Percentiles rank a stretch among this genome's conserved stretches.
phyloP scores from a whole-genome alignment of 768 basidiomycete genomes.

The Mycena floridula region DNA sequence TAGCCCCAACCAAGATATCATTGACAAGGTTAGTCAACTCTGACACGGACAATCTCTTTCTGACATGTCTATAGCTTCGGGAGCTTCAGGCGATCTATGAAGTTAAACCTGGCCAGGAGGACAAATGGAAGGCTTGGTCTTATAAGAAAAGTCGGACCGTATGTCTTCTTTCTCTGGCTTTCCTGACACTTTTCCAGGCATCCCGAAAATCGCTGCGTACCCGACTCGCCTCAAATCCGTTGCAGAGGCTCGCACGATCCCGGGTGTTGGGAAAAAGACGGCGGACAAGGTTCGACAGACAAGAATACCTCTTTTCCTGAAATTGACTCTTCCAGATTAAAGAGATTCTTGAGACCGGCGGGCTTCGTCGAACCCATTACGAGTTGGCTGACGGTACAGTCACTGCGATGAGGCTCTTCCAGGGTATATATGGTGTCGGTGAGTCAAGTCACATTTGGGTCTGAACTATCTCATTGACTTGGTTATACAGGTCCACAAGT shows the following conservation, averaged over 20 bases:
- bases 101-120: conserved; percentile 50
- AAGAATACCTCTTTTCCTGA: conserved; percentile 1
- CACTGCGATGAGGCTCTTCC: conserved; percentile 49
- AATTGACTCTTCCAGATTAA: conserved; percentile 51
- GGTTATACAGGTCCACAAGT: conserved; percentile 46
- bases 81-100: conserved; percentile 63
- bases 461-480: neutral
- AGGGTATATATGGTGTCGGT: conserved; percentile 87
- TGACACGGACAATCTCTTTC: conserved; percentile 1
- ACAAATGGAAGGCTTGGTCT: conserved; percentile 60
- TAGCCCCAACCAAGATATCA: conserved; percentile 65
- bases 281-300: conserved; percentile 51
- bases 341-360: conserved; percentile 74
- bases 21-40: conserved; percentile 72
- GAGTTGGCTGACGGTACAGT: conserved; percentile 60
- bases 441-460: conserved; percentile 17
- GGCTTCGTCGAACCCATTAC: conserved; percentile 59
- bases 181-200: conserved; percentile 27
- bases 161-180: neutral
- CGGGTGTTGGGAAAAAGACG: conserved; percentile 68
- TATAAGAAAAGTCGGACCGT: conserved; percentile 54
- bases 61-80: conserved; percentile 40
- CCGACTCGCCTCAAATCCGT: conserved; percentile 52
- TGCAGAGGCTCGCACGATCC: conserved; percentile 53
- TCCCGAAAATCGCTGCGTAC: conserved; percentile 49